phyloP scores from a whole-genome alignment of 768 basidiomycete species.

The Suillus luteus region DNA sequence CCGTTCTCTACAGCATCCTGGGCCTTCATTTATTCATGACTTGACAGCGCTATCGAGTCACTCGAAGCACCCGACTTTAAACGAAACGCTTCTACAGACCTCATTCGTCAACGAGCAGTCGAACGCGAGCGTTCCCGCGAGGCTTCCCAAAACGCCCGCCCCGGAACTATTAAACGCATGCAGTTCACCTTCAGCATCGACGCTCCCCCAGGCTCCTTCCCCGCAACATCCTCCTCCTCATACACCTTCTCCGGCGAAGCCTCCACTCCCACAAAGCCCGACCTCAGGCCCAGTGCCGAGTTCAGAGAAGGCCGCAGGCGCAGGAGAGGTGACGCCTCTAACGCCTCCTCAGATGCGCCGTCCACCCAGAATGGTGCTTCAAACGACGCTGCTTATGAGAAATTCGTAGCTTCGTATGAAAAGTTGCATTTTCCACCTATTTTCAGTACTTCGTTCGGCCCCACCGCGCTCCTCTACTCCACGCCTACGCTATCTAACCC shows the following conservation, averaged over 20 bases:
- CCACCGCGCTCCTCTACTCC: constrained; percentile 70
- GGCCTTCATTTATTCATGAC: constrained; percentile 24
- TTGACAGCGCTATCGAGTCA: constrained; percentile 74
- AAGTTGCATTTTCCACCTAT: constrained; percentile 57
- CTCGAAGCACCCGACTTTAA: constrained; percentile 83
- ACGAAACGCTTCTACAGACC: constrained; percentile 76
- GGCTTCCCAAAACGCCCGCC: constrained; percentile 58
- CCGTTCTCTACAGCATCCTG: constrained; percentile 16
- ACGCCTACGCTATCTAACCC: constrained; percentile 65
- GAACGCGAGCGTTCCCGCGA: constrained; percentile 83
- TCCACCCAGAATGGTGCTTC: constrained; percentile 18
- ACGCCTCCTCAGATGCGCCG: constrained; percentile 28
- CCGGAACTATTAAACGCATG: constrained; percentile 83
- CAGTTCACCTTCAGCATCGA: constrained; percentile 89
- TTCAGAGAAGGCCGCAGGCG: constrained; percentile 52
- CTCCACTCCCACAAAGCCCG: constrained; percentile 56
- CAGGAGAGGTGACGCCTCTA: constrained; percentile 34
- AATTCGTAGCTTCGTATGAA: constrained; percentile 16
- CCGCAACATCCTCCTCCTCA: constrained; percentile 8
- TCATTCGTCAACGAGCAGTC: constrained; percentile 76
- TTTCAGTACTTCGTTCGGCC: constrained; percentile 76
- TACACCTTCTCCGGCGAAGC: constrained; percentile 8
- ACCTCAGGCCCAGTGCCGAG: constrained; percentile 64
- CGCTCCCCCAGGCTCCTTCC: constrained; percentile 42
- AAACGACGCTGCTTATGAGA: constrained; percentile 45